Evolutionary conservation across 169 alveolate species (phyloP), one percentile per base, ranked within the genome.

Genomic region (Cryptosporidium canis): DNA sequence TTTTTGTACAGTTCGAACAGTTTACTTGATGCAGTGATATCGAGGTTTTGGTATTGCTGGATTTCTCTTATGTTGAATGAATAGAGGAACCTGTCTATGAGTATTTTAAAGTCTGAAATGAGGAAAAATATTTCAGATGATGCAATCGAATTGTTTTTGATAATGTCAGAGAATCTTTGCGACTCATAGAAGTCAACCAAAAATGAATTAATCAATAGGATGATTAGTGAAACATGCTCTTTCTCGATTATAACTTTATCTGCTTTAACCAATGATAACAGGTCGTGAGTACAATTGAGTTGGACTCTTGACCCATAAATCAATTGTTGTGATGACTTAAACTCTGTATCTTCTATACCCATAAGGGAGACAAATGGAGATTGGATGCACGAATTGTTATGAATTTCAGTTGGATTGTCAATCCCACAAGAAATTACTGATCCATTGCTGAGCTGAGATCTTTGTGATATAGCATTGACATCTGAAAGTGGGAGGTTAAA

Each of bases 101-200:
- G 64, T 21, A 77, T 63, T 37, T 77, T 77, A 18, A 77, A 77
- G n/a, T 77, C 87, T 35, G 72, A 37, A 12, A 77, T 77, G 45
- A 77, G 61, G 41, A 77, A 77, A 58, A 77, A 77, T 24, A 77
- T 61, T 24, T 77, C 87, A 2, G 87, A 77, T 18, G 72, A 55
- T 9, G 87, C 66, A 37, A 77, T 77, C 7, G 58, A 77, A 39
- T 77, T 77, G 31, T 77, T 77, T 43, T 41, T 55, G 27, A 77
- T 63, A 21, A 77, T 61, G 12, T 77, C 87, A n/a, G 71, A 56
- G 39, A 77, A 77, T 44, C 87, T 77, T 51, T 77, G 87, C 14
- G 71, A 58, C 45, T 77, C 87, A 33, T 77, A 77, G 72, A 77
- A 77, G 70, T 77, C 87, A 44, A 77, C 64, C 48, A 77, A 51